These are phyloP conservation scores for Xylaria telfairii DNA, from an alignment of 495 filamentous ascomycete species.

Conservation along the genomic window DNA sequence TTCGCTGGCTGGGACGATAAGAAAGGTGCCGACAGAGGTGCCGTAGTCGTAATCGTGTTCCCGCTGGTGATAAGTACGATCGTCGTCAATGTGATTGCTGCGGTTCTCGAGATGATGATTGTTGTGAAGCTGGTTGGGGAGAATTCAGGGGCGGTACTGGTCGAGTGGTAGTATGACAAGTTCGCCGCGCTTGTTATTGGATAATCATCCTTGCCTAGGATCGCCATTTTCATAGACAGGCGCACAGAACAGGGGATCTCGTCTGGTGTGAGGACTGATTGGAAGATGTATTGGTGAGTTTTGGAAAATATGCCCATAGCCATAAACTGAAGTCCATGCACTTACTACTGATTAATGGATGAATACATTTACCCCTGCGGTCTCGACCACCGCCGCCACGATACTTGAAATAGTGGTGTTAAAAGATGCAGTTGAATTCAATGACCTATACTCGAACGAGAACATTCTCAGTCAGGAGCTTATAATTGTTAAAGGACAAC, in stretches of 20 bases:
- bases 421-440: not conserved
- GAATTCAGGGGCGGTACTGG: not conserved
- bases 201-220: conserved; percentile 8
- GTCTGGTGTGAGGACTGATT: not conserved
- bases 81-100: conserved; percentile 16
- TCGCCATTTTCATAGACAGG: not conserved
- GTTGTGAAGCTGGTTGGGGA: conserved; percentile 6
- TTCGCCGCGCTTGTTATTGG: not conserved
- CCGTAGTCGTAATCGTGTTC: not conserved
- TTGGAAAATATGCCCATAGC: not conserved
- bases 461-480: not conserved
- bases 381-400: not conserved
- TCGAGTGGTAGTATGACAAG: conserved; percentile 6
- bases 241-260: not conserved
- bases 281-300: not conserved
- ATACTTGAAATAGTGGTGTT: not conserved
- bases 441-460: not conserved
- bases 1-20: not conserved
- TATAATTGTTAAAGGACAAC: not conserved
- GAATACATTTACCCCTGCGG: not conserved
- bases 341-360: not conserved
- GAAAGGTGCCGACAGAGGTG: conserved; percentile 1
- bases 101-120: conserved; percentile 7
- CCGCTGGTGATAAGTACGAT: conserved; percentile 8
- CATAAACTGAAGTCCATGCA: not conserved